Evolutionary conservation across 805 yeast genomes (phyloP).

Genomic region (Metschnikowia peoriensis): DNA sequence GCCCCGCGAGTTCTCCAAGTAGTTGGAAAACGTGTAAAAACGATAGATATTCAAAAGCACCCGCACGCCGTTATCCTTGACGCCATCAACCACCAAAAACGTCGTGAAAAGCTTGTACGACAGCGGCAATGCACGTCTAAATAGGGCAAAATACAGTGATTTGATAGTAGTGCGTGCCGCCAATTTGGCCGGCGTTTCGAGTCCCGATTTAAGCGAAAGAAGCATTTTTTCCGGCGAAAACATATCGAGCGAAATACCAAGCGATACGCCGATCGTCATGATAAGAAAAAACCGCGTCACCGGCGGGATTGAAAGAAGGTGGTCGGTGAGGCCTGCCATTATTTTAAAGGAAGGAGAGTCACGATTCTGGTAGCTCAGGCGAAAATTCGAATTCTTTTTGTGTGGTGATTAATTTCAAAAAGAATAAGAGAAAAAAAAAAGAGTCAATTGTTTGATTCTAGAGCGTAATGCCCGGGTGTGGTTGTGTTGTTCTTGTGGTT

Average conservation of each 20-base stretch:
- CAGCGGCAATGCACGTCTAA: constrained; percentile 25
- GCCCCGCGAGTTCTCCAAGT: constrained; percentile 46
- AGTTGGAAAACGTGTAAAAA: constrained; percentile 55
- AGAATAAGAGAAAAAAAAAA: no score
- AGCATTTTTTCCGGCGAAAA: constrained; percentile 15
- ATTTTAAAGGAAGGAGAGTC: background rate
- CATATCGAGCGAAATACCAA: constrained; percentile 27
- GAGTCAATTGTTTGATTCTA: no score
- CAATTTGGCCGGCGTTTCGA: background rate
- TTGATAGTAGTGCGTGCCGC: background rate
- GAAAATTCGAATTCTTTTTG: background rate
- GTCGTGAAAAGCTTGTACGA: constrained; percentile 49
- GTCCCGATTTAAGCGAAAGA: constrained; percentile 5
- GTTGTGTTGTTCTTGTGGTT: no score
- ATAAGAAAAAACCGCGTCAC: constrained; percentile 58
- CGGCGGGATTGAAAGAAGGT: constrained; percentile 48
- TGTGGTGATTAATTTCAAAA: background rate
- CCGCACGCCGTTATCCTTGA: constrained; percentile 23
- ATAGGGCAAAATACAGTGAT: background rate
- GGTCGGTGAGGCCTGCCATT: constrained; percentile 18
- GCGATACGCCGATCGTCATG: constrained; percentile 44
- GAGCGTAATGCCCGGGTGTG: no score
- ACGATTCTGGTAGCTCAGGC: background rate
- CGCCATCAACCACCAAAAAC: constrained; percentile 45
- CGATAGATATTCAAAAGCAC: constrained; percentile 51